These are phyloP conservation scores for Claviceps sp. DNA, from an alignment of 2,329 filamentous ascomycete species.

Conservation along the genomic window DNA sequence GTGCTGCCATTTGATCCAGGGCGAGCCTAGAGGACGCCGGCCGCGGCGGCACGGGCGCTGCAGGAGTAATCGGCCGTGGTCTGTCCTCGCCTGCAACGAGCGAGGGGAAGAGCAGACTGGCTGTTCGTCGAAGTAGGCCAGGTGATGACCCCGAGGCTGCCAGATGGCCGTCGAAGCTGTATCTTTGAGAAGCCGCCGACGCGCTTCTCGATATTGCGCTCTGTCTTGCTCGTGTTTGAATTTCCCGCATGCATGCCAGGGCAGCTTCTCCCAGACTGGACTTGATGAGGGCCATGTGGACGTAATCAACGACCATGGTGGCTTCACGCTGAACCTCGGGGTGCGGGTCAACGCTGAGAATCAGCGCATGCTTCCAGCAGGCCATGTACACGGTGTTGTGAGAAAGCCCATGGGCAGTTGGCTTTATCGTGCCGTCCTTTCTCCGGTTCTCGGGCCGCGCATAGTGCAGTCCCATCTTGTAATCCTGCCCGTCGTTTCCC, in stretches of 20 bases:
- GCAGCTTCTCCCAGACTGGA: constrained; percentile 62
- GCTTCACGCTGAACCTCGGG: constrained; percentile 84
- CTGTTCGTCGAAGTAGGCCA: constrained; percentile 48
- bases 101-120: constrained; percentile 48
- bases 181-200: constrained; percentile 29
- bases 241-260: constrained; percentile 57
- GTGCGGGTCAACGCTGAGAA: constrained; percentile 86
- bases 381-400: constrained; percentile 86
- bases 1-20: constrained; percentile 31
- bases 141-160: constrained; percentile 37
- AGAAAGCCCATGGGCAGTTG: constrained; percentile 47
- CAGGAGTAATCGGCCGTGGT: constrained; percentile 19
- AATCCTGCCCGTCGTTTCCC: constrained; percentile 39
- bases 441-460: constrained; percentile 41
- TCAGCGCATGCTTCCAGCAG: constrained; percentile 85
- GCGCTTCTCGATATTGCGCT: constrained; percentile 30
- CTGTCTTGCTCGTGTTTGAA: constrained; percentile 38
- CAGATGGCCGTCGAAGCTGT: constrained; percentile 23
- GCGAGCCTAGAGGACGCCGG: constrained; percentile 24
- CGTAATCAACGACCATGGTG: constrained; percentile 70
- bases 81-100: constrained; percentile 38
- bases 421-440: constrained; percentile 43
- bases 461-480: constrained; percentile 52
- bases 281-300: constrained; percentile 64
- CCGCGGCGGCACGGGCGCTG: constrained; percentile 14